Evolutionary conservation across 768 basidiomycete species (phyloP).

Genomic region (Pleurotus sapidus): DNA sequence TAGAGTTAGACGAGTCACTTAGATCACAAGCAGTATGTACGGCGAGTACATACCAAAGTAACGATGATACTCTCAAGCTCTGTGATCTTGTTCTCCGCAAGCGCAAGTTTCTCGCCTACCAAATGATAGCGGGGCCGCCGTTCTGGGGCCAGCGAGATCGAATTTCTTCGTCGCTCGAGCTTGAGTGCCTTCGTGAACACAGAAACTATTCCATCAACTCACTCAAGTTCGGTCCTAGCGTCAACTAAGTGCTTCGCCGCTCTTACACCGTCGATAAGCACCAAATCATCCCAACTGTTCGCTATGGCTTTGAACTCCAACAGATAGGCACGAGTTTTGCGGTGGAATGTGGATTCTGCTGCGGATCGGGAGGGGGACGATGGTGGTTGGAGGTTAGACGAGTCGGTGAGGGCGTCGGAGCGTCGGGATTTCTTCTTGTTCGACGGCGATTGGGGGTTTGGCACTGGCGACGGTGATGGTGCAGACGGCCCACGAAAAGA

Average conservation of each 20-base stretch:
- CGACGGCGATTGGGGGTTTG: conserved; percentile 20
- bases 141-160: conserved; percentile 52
- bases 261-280: conserved; percentile 76
- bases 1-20: too few relatives aligned
- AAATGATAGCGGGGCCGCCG: conserved; percentile 55
- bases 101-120: conserved; percentile 60
- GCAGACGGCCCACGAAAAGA: conserved; percentile 82
- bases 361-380: conserved; percentile 43
- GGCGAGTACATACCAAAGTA: conserved; percentile 39
- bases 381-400: conserved; percentile 26
- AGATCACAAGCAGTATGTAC: too few relatives aligned
- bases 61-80: conserved; percentile 55
- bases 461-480: conserved; percentile 64
- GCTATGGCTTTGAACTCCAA: conserved; percentile 63
- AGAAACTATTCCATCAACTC: conserved; percentile 23
- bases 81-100: conserved; percentile 64
- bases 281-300: conserved; percentile 81
- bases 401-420: not conserved
- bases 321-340: conserved; percentile 66
- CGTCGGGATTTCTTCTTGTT: not conserved
- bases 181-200: not conserved
- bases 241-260: conserved; percentile 72
- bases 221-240: conserved; percentile 84
- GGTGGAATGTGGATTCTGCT: conserved; percentile 76
- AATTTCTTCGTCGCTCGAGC: conserved; percentile 45